Percentiles rank a stretch among this genome's conserved stretches.
Conservation (phyloP, 169 alveolate species). For the Plasmodium gallinaceum region DNA sequence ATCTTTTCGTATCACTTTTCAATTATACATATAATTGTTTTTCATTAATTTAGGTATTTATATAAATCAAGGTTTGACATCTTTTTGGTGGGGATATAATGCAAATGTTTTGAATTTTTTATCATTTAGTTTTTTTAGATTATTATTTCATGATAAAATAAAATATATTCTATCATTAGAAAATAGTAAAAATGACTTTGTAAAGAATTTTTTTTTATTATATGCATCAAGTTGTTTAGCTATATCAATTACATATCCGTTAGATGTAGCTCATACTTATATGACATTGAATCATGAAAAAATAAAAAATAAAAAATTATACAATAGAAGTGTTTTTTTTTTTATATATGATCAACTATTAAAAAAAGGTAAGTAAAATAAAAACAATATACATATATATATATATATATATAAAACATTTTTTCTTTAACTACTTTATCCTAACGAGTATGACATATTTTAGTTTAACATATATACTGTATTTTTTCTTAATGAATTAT, state of each 20-base stretch:
- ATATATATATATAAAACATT: slow-evolving; percentile 9
- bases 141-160: slow-evolving; percentile 58
- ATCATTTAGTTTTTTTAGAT: slow-evolving; percentile 58
- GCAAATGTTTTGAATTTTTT: slow-evolving; percentile 59
- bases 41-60: slow-evolving; percentile 17
- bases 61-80: slow-evolving; percentile 50
- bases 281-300: slow-evolving; percentile 59
- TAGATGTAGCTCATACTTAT: slow-evolving; percentile 41
- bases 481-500: neutral
- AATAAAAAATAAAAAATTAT: slow-evolving; percentile 32
- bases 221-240: slow-evolving; percentile 66
- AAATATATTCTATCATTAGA: slow-evolving; percentile 37
- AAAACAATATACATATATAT: neutral
- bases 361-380: slow-evolving; percentile 38
- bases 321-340: slow-evolving; percentile 29
- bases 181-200: slow-evolving; percentile 20
- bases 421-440: neutral
- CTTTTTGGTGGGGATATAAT: slow-evolving; percentile 77
- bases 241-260: slow-evolving; percentile 41
- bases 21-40: neutral
- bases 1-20: neutral
- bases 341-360: slow-evolving; percentile 44
- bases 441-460: neutral
- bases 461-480: neutral
- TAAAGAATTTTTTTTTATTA: slow-evolving; percentile 32